These are phyloP conservation scores for Kazachstania martiniae DNA, from an alignment of 805 yeast species.

Conservation along the genomic window DNA sequence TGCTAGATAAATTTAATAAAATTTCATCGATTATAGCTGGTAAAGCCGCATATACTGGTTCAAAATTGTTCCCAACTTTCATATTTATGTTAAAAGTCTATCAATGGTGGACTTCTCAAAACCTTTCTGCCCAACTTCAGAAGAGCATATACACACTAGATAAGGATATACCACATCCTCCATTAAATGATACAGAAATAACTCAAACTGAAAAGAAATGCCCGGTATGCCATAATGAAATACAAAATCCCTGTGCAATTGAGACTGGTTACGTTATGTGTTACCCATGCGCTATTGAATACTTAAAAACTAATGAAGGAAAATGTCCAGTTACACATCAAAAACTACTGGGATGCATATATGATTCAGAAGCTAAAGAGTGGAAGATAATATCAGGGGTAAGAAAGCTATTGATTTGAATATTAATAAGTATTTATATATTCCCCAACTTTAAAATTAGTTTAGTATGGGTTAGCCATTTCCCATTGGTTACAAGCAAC, in stretches of 20 bases:
- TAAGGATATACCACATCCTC: conserved; percentile 28
- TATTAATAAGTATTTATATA: neutral
- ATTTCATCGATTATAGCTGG: neutral
- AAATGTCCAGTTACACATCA: conserved; percentile 79
- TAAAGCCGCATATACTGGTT: conserved; percentile 19
- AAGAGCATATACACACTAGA: conserved; percentile 38
- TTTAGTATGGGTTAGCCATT: conserved; percentile 4
- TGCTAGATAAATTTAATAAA: too few species aligned
- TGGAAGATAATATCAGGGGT: conserved; percentile 76
- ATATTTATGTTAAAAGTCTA: conserved; percentile 72
- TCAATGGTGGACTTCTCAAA: conserved; percentile 89
- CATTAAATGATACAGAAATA: conserved; percentile 1
- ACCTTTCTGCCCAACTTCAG: conserved; percentile 49
- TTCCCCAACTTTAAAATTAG: neutral
- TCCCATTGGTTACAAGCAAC: conserved; percentile 25
- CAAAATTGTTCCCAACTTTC: conserved; percentile 61
- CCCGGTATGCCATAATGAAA: conserved; percentile 54
- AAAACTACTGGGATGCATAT: conserved; percentile 59
- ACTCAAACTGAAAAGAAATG: conserved; percentile 37
- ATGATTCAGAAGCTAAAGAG: conserved; percentile 41
- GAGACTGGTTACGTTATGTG: conserved; percentile 91
- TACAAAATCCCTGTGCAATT: conserved; percentile 72
- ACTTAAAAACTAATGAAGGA: conserved; percentile 39
- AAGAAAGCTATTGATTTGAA: conserved; percentile 56
- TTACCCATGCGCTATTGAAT: conserved; percentile 70